Percentiles rank a stretch among this genome's conserved stretches.
Evolutionary conservation across 257 asterid genomes (phyloP).

Genomic region (Mitragyna speciosa): DNA sequence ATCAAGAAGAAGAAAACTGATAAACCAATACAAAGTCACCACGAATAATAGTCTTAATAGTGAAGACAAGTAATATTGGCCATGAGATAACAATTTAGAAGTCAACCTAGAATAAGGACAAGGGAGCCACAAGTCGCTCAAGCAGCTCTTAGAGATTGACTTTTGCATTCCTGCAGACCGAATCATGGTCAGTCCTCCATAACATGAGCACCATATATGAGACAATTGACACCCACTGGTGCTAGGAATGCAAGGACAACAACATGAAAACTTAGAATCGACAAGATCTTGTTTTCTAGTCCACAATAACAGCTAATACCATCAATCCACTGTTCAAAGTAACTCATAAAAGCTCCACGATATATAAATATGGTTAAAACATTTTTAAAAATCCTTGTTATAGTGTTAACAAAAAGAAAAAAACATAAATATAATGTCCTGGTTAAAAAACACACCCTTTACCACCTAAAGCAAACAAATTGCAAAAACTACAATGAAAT

Average conservation of each 20-base stretch:
- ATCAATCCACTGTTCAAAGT: background rate
- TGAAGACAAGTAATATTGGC: constrained; percentile 18
- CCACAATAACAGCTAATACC: background rate
- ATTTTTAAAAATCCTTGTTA: background rate
- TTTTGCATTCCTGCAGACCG: constrained; percentile 62
- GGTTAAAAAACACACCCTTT: background rate
- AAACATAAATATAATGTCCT: background rate
- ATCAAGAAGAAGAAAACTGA: background rate
- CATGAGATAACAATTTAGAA: constrained; percentile 53
- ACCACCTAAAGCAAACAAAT: background rate
- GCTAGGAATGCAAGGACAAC: constrained; percentile 11
- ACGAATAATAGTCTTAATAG: background rate
- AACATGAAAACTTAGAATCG: background rate
- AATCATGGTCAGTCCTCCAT: constrained; percentile 43
- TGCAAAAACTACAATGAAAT: background rate
- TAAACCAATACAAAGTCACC: background rate
- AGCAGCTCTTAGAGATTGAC: constrained; percentile 57
- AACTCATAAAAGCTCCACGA: background rate
- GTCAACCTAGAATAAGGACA: constrained; percentile 43
- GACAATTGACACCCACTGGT: constrained; percentile 19
- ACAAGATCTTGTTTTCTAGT: background rate
- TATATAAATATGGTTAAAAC: background rate
- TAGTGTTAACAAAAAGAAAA: too few relatives aligned
- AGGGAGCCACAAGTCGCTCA: constrained; percentile 53
- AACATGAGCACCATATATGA: constrained; percentile 30